Percentiles rank a stretch among this genome's conserved stretches.
Conservation (phyloP, 495 filamentous ascomycete genomes). For the Penicillium arizonense region DNA sequence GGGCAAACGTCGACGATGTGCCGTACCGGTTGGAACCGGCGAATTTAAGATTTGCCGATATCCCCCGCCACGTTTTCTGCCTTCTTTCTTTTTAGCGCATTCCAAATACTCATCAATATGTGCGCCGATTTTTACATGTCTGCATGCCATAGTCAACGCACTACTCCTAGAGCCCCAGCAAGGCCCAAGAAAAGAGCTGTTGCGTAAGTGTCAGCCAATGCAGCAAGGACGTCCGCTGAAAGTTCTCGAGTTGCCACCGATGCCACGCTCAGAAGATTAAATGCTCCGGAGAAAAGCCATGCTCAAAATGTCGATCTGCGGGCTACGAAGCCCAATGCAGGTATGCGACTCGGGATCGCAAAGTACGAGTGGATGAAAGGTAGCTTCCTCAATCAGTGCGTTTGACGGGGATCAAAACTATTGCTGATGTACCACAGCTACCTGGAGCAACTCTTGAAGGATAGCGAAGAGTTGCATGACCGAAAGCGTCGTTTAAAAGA, state of each 20-base stretch:
- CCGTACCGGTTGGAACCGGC: neutral
- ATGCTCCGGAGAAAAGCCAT: conserved; percentile 39
- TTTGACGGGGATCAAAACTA: neutral
- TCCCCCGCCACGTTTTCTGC: neutral
- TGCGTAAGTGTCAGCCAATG: conserved; percentile 1
- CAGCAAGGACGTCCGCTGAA: neutral
- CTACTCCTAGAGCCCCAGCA: neutral
- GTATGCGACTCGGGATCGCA: conserved; percentile 37
- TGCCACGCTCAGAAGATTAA: conserved; percentile 43
- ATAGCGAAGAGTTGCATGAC: conserved; percentile 30
- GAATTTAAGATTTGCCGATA: neutral
- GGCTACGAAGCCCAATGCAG: conserved; percentile 31
- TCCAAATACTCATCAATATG: neutral
- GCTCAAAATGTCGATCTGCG: conserved; percentile 30
- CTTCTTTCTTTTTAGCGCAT: neutral
- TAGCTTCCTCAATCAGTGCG: conserved; percentile 1
- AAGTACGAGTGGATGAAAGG: conserved; percentile 38
- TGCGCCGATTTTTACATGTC: neutral
- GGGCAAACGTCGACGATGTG: too few species aligned
- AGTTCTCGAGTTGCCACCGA: conserved; percentile 30
- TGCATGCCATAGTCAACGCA: neutral
- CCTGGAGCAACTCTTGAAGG: conserved; percentile 29
- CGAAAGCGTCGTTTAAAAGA: conserved; percentile 17
- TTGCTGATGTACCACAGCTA: conserved; percentile 19
- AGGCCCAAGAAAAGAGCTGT: conserved; percentile 14